A percentile compares a stretch with the other conserved stretches of the same genome.
Conservation (phyloP, 805 yeast genomes). For the Lipomyces lipofer region DNA sequence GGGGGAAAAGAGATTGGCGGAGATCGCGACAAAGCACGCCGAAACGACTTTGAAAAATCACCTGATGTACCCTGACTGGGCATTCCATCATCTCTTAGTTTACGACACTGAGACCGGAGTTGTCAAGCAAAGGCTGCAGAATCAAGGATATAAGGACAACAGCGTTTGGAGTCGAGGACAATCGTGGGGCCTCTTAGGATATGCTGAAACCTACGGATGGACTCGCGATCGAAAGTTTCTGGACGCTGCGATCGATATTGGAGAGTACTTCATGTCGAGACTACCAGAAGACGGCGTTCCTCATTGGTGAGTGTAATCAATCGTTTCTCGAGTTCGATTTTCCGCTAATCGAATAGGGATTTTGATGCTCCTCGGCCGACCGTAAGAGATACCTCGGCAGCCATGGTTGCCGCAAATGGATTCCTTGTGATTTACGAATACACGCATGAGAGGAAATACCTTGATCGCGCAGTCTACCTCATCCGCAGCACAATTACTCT, state of each 20-base stretch:
- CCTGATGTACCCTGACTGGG: constrained; percentile 35
- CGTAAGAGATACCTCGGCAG: constrained; percentile 38
- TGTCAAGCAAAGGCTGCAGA: constrained; percentile 35
- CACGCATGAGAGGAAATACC: constrained; percentile 22
- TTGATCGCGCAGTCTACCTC: constrained; percentile 31
- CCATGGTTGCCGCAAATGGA: constrained; percentile 39
- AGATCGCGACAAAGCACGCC: constrained; percentile 40
- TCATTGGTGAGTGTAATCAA: constrained; percentile 12
- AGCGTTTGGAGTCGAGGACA: constrained; percentile 41
- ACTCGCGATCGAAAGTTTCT: constrained; percentile 37
- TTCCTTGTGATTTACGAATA: constrained; percentile 35
- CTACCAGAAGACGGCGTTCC: constrained; percentile 37
- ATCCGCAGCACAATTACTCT: constrained; percentile 29
- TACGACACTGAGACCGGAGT: constrained; percentile 35
- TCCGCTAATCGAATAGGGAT: constrained; percentile 33
- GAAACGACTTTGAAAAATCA: constrained; percentile 37
- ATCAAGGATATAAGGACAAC: constrained; percentile 39
- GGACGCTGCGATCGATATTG: constrained; percentile 35
- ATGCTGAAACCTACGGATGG: constrained; percentile 36
- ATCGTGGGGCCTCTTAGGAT: constrained; percentile 41
- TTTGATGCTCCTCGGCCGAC: constrained; percentile 38
- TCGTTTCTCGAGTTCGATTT: neutral
- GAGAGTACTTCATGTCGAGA: constrained; percentile 35
- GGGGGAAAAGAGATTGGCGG: constrained; percentile 36
- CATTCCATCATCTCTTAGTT: constrained; percentile 37